These are phyloP conservation scores for Xylaria sp. DNA, from an alignment of 2,329 filamentous ascomycete genomes.

Conservation along the genomic window DNA sequence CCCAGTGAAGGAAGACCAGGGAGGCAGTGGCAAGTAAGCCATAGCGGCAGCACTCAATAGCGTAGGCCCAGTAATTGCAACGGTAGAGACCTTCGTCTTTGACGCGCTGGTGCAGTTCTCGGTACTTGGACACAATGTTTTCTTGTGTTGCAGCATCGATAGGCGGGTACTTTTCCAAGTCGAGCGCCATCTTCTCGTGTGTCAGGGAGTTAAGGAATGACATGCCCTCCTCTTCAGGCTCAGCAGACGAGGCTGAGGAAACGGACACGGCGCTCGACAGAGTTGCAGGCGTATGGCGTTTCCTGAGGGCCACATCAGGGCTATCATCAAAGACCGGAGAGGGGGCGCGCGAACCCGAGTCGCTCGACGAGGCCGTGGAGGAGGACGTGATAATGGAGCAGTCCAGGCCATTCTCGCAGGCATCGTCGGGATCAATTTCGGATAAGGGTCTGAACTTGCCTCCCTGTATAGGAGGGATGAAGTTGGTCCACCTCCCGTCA, in stretches of 20 bases:
- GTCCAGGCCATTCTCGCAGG: slow-evolving; percentile 54
- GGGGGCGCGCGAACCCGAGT: slow-evolving; percentile 63
- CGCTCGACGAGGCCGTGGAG: slow-evolving; percentile 57
- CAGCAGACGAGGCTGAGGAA: slow-evolving; percentile 68
- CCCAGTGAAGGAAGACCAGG: slow-evolving; percentile 68
- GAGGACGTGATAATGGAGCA: slow-evolving; percentile 10
- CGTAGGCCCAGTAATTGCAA: slow-evolving; percentile 86
- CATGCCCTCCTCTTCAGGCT: slow-evolving; percentile 62
- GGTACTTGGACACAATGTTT: slow-evolving; percentile 82
- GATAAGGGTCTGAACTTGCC: slow-evolving; percentile 73
- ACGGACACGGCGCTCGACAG: slow-evolving; percentile 60
- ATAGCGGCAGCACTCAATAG: slow-evolving; percentile 79
- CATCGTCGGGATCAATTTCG: slow-evolving; percentile 54
- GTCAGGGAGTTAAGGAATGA: slow-evolving; percentile 79
- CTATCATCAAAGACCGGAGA: slow-evolving; percentile 65
- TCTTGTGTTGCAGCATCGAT: slow-evolving; percentile 79
- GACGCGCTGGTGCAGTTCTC: slow-evolving; percentile 78
- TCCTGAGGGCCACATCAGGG: slow-evolving; percentile 48
- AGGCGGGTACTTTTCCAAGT: slow-evolving; percentile 82
- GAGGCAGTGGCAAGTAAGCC: slow-evolving; percentile 71
- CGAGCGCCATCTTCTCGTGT: slow-evolving; percentile 77
- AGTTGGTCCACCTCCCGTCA: slow-evolving; percentile 86
- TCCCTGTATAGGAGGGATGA: slow-evolving; percentile 90
- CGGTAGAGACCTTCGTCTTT: slow-evolving; percentile 80
- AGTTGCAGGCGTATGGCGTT: slow-evolving; percentile 45